Percentiles rank a stretch among this genome's conserved stretches.
Evolutionary conservation across 768 basidiomycete species (phyloP).

Genomic region (Hericium coralloides): DNA sequence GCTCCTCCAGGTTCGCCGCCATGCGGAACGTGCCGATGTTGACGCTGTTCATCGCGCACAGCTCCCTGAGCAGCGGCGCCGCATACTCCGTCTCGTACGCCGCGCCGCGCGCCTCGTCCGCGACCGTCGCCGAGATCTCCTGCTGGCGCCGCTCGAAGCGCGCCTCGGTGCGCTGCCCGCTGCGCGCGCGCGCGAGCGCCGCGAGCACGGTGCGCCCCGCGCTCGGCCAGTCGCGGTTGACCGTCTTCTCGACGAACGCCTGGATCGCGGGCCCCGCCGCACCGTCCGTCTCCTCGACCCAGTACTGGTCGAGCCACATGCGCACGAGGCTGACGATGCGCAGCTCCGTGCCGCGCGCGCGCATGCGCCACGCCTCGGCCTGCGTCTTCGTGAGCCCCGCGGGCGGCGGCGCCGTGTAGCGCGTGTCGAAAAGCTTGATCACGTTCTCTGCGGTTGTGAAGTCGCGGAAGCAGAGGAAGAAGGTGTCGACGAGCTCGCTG

Average conservation of each 20-base stretch:
- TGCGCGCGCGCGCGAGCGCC: neutral
- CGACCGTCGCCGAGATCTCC: neutral
- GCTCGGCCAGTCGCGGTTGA: neutral
- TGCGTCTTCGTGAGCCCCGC: constrained; percentile 16
- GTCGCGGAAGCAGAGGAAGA: constrained; percentile 67
- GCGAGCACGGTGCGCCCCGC: neutral
- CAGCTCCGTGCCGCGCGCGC: constrained; percentile 25
- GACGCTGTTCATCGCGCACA: constrained; percentile 17
- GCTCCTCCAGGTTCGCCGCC: constrained; percentile 28
- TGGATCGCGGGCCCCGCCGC: constrained; percentile 23
- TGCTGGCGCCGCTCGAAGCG: neutral
- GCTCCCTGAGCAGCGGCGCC: constrained; percentile 22
- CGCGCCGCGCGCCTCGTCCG: neutral
- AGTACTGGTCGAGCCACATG: constrained; percentile 1
- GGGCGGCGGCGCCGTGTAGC: constrained; percentile 16
- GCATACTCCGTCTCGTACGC: neutral
- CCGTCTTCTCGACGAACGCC: constrained; percentile 13
- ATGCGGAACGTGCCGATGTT: constrained; percentile 28
- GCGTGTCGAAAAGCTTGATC: constrained; percentile 26
- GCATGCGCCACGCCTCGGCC: constrained; percentile 48
- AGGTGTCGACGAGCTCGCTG: constrained; percentile 35
- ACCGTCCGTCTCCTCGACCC: constrained; percentile 32
- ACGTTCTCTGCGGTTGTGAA: constrained; percentile 46
- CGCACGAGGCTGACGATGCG: neutral
- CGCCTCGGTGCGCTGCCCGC: neutral